Conservation (phyloP, 768 basidiomycete genomes). For the Pleurotus cornucopiae region DNA sequence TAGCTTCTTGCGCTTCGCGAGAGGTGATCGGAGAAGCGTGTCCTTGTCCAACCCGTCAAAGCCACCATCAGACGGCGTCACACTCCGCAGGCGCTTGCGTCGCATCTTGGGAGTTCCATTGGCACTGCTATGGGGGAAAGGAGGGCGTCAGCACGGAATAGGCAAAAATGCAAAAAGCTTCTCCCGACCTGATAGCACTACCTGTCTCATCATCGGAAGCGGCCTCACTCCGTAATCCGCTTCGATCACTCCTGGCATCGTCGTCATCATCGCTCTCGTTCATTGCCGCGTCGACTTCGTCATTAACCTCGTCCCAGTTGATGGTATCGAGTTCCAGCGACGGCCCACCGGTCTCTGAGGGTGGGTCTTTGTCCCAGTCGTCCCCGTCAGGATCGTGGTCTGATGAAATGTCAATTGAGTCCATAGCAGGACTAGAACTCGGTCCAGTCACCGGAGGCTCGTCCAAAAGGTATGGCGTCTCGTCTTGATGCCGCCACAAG, state of each 20-base stretch:
- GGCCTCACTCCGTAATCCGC: constrained; percentile 38
- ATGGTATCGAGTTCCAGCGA: constrained; percentile 55
- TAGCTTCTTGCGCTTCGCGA: constrained; percentile 79
- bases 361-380: constrained; percentile 52
- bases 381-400: constrained; percentile 65
- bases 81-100: constrained; percentile 68
- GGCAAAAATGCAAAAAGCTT: constrained; percentile 6
- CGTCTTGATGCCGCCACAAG: constrained; percentile 83
- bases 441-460: constrained; percentile 39
- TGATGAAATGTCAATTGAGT: constrained; percentile 51
- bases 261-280: constrained; percentile 70
- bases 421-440: constrained; percentile 30
- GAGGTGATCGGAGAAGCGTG: constrained; percentile 54
- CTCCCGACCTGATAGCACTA: constrained; percentile 38
- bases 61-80: constrained; percentile 63
- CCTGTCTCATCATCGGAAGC: constrained; percentile 46
- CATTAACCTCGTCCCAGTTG: constrained; percentile 80
- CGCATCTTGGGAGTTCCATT: constrained; percentile 40
- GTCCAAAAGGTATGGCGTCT: constrained; percentile 71
- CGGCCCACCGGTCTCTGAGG: constrained; percentile 9
- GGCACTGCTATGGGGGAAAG: constrained; percentile 23
- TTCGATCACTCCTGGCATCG: constrained; percentile 29
- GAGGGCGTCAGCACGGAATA: constrained; percentile 16
- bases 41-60: constrained; percentile 32
- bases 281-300: constrained; percentile 86